Evolutionary conservation across 2,329 filamentous ascomycete species (phyloP), one percentile per base, ranked within the genome.

Genomic region (Calonectria hongkongensis): DNA sequence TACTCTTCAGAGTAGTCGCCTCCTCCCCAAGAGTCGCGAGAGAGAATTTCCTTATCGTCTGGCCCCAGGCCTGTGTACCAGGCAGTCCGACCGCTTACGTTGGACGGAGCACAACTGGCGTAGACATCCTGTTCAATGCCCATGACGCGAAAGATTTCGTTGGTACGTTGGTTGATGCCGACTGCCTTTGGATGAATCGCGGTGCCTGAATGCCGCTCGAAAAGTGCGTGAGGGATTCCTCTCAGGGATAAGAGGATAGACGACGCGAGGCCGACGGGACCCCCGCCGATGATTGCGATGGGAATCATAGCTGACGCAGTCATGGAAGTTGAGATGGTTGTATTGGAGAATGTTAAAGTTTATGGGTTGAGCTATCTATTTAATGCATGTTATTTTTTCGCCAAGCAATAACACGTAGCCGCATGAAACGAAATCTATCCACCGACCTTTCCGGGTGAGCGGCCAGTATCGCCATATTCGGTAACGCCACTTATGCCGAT

Each of bases 161-260:
- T 68, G 30, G 66, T 68, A 13, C 54, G 66, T 21, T 68, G 66
- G 54, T 68, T 68, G 36, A 68, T 50, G 33, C 66, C 66, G 54
- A 43, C 48, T 2, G 66, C 66, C 15, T 68, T 68, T 4, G 66
- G 66, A 33, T 68, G 66, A 33, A 68, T 68, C 2, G 66, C 58
- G 6, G 66, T 68, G 16, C 43, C 25, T 4, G 54, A n/a, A 33
- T 68, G 54, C 27, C 66, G 51, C 30, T 68, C 66, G 16, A 62
- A 68, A 2, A 68, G 66, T 2, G 30, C 66, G 30, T 68, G 66
- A 6, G 51, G 54, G 9, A 68, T 62, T 8, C 66, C 66, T 25
- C 54, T 45, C 41, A 62, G 25, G 2, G 66, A 68, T 18, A 68
- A 43, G 21, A 68, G 50, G 3, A 60, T 68, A 6, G 66, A 68